Evolutionary conservation across 163 green algal species (phyloP), one percentile per base, ranked within the genome.

Genomic region (Coccomyxa subellipsoidea): DNA sequence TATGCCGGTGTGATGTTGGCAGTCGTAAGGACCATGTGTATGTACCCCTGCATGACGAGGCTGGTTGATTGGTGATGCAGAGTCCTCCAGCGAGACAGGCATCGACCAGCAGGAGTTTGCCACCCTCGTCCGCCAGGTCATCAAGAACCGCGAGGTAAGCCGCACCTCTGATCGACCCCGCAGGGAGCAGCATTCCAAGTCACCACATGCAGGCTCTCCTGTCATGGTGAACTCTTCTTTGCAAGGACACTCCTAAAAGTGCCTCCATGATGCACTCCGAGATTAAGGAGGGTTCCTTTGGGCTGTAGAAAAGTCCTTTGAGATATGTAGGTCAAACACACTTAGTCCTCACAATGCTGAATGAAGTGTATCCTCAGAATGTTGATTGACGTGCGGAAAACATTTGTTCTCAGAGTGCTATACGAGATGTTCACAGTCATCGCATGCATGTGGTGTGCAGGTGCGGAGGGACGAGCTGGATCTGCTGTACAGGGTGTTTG

Each of bases 401-500:
- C n/a, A n/a, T n/a, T n/a, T n/a, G n/a, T n/a, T n/a, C n/a, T n/a
- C n/a, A n/a, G n/a, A n/a, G n/a, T n/a, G n/a, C n/a, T n/a, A n/a
- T n/a, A n/a, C n/a, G n/a, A n/a, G n/a, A n/a, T n/a, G n/a, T n/a
- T n/a, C n/a, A n/a, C 2, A 9, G 54, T 4, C 4, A 21, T 25
- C 10, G 18, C 38, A 37, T 35, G 37, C 15, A 9, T 69, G 36
- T 72, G 8, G 69, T 73, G 69, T 86, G 6, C 53, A 86, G 38
- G 88, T 92, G 71, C 59, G 31, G n/a, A 32, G 69, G 34, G 89
- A 90, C 18, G 89, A 92, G 78, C 69, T 90, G 2, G 82, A 88
- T 18, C 66, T 92, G 76, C 83, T 92, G 71, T 92, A 88, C 80
- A 82, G 87, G 12, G 84, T 92, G 7, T 88, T 90, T 72, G 83